Base-by-base conservation (phyloP, 192 early-diverging fungal species). In the Mycoemilia scoparia region DNA sequence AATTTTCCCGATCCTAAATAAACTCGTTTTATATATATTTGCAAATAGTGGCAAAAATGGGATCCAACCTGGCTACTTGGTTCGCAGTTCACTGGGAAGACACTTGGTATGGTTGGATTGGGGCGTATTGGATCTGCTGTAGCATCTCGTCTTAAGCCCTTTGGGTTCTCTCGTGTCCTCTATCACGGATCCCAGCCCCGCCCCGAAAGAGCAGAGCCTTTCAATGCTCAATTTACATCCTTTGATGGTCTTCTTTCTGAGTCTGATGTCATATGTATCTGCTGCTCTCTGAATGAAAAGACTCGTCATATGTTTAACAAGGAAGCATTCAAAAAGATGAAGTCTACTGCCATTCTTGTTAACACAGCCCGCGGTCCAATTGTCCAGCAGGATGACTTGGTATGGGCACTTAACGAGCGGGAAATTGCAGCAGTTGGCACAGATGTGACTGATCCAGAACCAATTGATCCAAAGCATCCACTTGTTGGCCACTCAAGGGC, bases 371-470 rank as follows among this genome's bases (percentile, higher is more conserved):
- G 87, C 11, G 87, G 87, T 15, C 70, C 64, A 2, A 70, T 88
- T 33, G 69, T 91, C 8, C 51, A 81, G 34, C 87, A 91, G 35
- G 56, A 60, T 16, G 82, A 71, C 39, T 43, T 84, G 41, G 58
- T 74, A 13, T 46, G 46, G 3, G 83, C 83, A 6, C 47, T 91
- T 29, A 50, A 68, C 18, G 57, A 63, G 7, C 55, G 60, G 0
- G 29, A 39, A 21, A 51, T 87, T 29, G 77, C 68, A 4, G 66
- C 63, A 15, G 80, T 74, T 3, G 87, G 80, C n/a, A 45, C 88
- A 34, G 85, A 92, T 52, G 84, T 88, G 6, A 87, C 79, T 0
- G 74, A 72, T 13, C 87, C 87, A 0, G 87, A 92, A 51, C 87
- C 85, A 5, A 39, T 92, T 26, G 63, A 69, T 5, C 21, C 37